Base-by-base conservation (phyloP, 805 yeast species). In the Sungouiella thailandica region DNA sequence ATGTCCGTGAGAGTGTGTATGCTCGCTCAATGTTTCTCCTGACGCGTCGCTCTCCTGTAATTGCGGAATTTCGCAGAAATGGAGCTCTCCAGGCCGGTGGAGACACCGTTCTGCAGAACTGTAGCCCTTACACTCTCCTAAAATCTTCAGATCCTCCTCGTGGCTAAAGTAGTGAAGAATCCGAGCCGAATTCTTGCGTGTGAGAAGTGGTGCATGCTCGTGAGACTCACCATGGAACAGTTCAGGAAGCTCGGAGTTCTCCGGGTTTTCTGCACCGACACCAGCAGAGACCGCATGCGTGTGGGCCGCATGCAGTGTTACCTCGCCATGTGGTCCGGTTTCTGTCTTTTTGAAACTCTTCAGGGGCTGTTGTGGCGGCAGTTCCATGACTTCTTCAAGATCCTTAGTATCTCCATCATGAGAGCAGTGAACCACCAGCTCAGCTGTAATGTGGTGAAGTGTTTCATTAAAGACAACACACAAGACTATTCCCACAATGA, bases 401-500 rank as follows among this genome's bases (percentile, higher is more conserved):
- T 17, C 17, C 13, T 49, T 55, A 25, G 32, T 36, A 19, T 50
- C 57, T 9, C 60, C 70, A 9, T 65, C 76, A 49, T 88, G 96
- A 11, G 77, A 82, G 58, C 96, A 88, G 52, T 88, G 96, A 0
- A 89, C 83, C 22, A 89, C 74, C 20, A 89, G 79, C 53, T 85
- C 85, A 32, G 90, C 76, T 0, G 97, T 85, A 33, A 79, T 57
- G 23, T 76, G 55, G 56, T 89, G 96, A 4, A 93, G 76, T 1
- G 81, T 23, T 17, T 65, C 53, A 55, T 88, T 89, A 35, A 90
- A 60, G 2, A 58, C 39, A 1, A 76, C 55, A 50, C 95, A 85
- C 2, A 76, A 41, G 1, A 62, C 28, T 2, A 83, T 72, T 2
- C 98, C 97, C 1, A 60, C 48, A 3, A 76, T 64, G 43, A 72